A percentile compares a stretch with the other conserved stretches of the same genome.
These are phyloP conservation scores for Mercurialis annua DNA, from an alignment of 345 rosid species.

Conservation along the genomic window DNA sequence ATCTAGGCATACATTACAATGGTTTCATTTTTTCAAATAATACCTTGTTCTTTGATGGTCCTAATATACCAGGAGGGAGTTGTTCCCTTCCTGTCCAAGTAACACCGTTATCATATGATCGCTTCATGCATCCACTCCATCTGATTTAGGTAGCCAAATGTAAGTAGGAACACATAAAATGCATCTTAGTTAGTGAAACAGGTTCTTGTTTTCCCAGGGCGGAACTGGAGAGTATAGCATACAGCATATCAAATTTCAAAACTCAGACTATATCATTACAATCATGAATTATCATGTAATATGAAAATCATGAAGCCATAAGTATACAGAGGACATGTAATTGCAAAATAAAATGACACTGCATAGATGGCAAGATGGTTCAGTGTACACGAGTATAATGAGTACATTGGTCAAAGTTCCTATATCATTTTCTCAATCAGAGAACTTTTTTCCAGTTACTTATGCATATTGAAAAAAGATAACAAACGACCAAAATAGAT, in stretches of 20 bases:
- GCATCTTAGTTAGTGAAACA: neutral
- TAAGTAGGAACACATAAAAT: conserved; percentile 8
- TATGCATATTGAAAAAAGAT: neutral
- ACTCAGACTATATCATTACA: neutral
- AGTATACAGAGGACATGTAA: neutral
- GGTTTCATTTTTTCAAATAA: neutral
- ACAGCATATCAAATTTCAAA: neutral
- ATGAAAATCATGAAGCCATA: neutral
- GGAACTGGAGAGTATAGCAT: neutral
- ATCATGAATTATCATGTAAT: neutral
- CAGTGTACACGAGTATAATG: neutral
- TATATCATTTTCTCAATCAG: neutral
- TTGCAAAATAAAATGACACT: neutral
- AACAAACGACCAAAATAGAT: neutral
- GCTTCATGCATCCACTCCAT: conserved; percentile 97
- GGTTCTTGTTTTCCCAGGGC: neutral
- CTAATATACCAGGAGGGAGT: conserved; percentile 86
- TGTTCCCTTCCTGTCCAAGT: conserved; percentile 80
- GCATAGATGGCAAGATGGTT: neutral
- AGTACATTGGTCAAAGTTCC: neutral
- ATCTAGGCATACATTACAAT: neutral
- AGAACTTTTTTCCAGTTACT: neutral
- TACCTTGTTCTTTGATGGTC: conserved; percentile 91
- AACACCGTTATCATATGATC: conserved; percentile 71
- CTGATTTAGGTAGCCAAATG: conserved; percentile 32